phyloP scores from a whole-genome alignment of 2,329 filamentous ascomycete species.

The Falciphora oryzae region DNA sequence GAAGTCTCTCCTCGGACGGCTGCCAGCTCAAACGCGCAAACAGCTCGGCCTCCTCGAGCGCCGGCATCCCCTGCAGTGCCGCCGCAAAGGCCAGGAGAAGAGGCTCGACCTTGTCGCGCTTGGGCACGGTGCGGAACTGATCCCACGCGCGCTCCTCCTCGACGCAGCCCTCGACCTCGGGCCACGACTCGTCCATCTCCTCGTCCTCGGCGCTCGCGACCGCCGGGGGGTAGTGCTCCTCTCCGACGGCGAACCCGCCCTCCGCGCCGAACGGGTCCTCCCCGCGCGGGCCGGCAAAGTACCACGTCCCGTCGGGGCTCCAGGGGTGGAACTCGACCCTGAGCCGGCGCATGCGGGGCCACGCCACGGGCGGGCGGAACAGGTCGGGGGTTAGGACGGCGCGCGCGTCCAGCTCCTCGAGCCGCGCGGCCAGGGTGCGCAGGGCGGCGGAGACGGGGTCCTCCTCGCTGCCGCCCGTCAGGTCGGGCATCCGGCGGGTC shows the following conservation, averaged over 20 bases:
- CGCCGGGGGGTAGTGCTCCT: slow-evolving; percentile 19
- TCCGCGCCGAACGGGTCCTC: slow-evolving; percentile 15
- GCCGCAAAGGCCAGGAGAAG: slow-evolving; percentile 19
- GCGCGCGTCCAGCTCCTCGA: slow-evolving; percentile 17
- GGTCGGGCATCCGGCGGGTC: neutral
- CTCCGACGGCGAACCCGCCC: slow-evolving; percentile 17
- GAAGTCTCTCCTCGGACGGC: slow-evolving; percentile 16
- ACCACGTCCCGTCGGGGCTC: slow-evolving; percentile 19
- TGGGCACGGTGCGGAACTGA: slow-evolving; percentile 19
- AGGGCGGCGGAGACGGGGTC: slow-evolving; percentile 19
- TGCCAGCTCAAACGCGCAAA: slow-evolving; percentile 19
- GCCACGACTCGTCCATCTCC: slow-evolving; percentile 11
- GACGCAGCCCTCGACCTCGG: slow-evolving; percentile 4
- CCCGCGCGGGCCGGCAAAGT: slow-evolving; percentile 20
- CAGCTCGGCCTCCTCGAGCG: slow-evolving; percentile 20
- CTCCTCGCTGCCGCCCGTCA: slow-evolving; percentile 15
- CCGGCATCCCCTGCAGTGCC: slow-evolving; percentile 18
- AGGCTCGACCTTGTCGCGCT: slow-evolving; percentile 17
- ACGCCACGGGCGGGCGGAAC: slow-evolving; percentile 11
- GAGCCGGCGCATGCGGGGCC: slow-evolving; percentile 18
- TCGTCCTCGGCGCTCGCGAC: slow-evolving; percentile 16
- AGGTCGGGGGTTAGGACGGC: slow-evolving; percentile 18
- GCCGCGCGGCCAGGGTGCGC: slow-evolving; percentile 16
- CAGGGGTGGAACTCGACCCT: slow-evolving; percentile 18
- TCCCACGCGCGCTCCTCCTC: slow-evolving; percentile 12